Evolutionary conservation across 164 flowering plant species (phyloP), one percentile per base, ranked within the genome.

Genomic region (Dillenia turbinata): DNA sequence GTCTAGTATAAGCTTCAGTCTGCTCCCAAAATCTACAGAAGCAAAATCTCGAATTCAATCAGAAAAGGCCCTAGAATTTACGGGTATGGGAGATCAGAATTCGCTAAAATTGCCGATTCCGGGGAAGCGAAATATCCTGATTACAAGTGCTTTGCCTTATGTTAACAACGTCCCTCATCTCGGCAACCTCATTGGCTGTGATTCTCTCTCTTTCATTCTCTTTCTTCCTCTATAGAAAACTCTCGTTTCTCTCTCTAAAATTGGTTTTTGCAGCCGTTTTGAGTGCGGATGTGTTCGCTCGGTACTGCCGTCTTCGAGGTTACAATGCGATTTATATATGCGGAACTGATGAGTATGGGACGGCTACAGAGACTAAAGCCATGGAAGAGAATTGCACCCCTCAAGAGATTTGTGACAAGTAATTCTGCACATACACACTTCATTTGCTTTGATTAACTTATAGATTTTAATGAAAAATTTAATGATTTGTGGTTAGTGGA

Each of bases 341-440:
- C 45, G 97, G 97, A 5, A 90, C 97, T 2, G 97, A 90, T 64
- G 97, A 90, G 83, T 90, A 90, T 62, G 97, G 97, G 9, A 87
- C 96, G 0, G 88, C 91, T 0, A 90, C 96, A 0, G 96, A 90
- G 79, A 88, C 87, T 0, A 90, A 90, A 71, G 96, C 94, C 14
- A 47, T 84, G 87, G 92, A 90, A 70, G 94, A 90, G 77, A 85
- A 86, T 14, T 80, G 85, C 63, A 67, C 79, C 12, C 92, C 94
- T 14, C 65, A 88, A 55, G 77, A 90, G 68, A 86, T 90, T 70
- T 90, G 96, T 68, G 92, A 87, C 75, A 90, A 90, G 96, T 90
- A 78, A 61, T 64, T 63, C 8, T 7, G 5, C 5, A 5, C 50
- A 33, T 33, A 6, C 40, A 33, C 40, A 33, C 40, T 33, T 33